Base-by-base conservation (phyloP, 192 early-diverging fungal species). In the Powellomyces hirtus region DNA sequence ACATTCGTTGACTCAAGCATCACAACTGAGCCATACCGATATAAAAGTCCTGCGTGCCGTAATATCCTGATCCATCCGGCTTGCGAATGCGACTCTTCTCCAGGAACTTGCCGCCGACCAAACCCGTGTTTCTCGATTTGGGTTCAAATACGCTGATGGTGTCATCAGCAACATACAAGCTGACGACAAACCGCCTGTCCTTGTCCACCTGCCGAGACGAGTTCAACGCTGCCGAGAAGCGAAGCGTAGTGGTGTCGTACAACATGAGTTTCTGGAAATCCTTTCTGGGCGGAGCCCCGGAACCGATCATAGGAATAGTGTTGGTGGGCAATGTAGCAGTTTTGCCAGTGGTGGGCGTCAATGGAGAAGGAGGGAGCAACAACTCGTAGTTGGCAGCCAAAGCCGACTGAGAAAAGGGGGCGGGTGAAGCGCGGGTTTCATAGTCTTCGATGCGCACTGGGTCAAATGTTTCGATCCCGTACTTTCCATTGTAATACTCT, bases 51-150 rank as follows among this genome's bases (percentile, higher is more conserved):
- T 44, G n/a, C 0, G 79, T 60, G n/a, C 34, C 68, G 66, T 83
- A 88, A 71, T 71, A 79, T 29, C n/a, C 42, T 7, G 44, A 63
- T 1, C 66, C 66, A 52, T 80, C 77, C 20, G 81, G 80, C 62
- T 81, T 79, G 44, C 72, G 71, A 50, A 88, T 81, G 42, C 58
- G 65, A 26, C 49, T 49, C 58, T 81, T 78, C 64, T 88, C 86
- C 69, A 88, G 69, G 50, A 84, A 86, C 73, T 88, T 88, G 57
- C 84, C 86, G 24, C 86, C 86, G 36, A 84, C 63, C 29, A 84
- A 78, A 10, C 84, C 84, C 14, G 75, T 72, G 60, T 85, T 87
- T 37, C 83, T 59, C 37, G 75, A 68, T 36, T 71, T 73, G 7
- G 86, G 86, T 61, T 88, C 86, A 74, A 83, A 88, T 5, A 88